Conservation (phyloP, 2,329 filamentous ascomycete genomes). For the Colletotrichum limetticola region DNA sequence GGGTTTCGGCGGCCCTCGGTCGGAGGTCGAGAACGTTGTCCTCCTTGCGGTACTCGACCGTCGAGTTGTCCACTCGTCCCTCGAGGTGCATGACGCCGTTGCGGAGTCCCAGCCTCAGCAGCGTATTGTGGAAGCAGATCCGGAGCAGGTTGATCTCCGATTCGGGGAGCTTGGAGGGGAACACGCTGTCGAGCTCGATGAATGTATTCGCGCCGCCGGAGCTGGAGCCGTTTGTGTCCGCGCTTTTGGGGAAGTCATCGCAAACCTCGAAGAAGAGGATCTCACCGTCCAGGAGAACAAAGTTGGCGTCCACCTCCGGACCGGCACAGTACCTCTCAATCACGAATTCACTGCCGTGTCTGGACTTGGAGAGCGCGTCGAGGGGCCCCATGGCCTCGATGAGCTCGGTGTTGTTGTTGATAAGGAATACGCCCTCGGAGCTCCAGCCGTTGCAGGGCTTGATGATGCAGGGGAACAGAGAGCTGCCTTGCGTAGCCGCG, state of each 20-base stretch:
- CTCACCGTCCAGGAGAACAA: conserved; percentile 37
- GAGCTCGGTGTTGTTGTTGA: conserved; percentile 42
- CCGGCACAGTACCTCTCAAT: conserved; percentile 38
- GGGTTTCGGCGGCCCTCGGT: not conserved
- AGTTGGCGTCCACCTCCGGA: conserved; percentile 39
- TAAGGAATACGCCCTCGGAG: conserved; percentile 45
- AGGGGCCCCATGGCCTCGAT: conserved; percentile 37
- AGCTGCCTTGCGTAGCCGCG: not conserved
- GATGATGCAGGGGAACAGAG: conserved; percentile 46
- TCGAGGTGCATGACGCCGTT: conserved; percentile 45
- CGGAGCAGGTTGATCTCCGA: conserved; percentile 40
- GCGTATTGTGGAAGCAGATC: conserved; percentile 37
- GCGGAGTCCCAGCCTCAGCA: conserved; percentile 37
- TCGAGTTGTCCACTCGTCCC: conserved; percentile 42
- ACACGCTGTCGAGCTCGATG: conserved; percentile 12
- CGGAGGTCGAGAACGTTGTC: conserved; percentile 37
- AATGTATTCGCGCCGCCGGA: not conserved
- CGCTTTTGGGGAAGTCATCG: conserved; percentile 4
- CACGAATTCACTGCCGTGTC: conserved; percentile 29
- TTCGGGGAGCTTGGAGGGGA: conserved; percentile 39
- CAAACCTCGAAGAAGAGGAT: conserved; percentile 44
- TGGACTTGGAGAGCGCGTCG: conserved; percentile 2
- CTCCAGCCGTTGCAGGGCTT: conserved; percentile 48
- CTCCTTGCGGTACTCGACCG: conserved; percentile 33
- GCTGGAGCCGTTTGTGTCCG: not conserved